These are phyloP conservation scores for Rhodosporidiobolus odoratus DNA, from an alignment of 768 basidiomycete genomes.

Conservation along the genomic window DNA sequence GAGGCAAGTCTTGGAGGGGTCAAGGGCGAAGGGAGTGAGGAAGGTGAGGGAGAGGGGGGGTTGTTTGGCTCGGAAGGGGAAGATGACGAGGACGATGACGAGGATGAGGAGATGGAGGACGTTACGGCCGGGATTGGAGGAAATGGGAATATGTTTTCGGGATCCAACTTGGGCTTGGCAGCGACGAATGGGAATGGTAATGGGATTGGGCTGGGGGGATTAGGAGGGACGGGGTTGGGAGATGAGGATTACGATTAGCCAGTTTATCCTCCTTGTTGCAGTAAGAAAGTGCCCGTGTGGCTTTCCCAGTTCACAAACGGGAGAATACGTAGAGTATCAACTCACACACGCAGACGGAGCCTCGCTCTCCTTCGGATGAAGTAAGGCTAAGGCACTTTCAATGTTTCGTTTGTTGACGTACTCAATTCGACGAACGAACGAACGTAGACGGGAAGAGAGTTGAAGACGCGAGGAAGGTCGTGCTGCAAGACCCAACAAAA, in stretches of 20 bases:
- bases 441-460: no score
- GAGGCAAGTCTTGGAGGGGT: conserved; percentile 21
- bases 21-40: conserved; percentile 30
- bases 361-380: no score
- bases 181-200: background rate
- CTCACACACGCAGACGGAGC: no score
- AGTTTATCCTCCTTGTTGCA: no score
- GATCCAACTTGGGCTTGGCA: no score
- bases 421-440: no score
- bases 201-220: conserved; percentile 1
- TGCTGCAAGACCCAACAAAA: no score
- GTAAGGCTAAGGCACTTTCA: no score
- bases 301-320: background rate
- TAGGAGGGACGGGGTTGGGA: conserved; percentile 30
- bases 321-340: no score
- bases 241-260: conserved; percentile 37
- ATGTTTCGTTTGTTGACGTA: no score
- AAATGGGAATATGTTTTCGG: background rate
- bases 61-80: conserved; percentile 44
- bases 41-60: conserved; percentile 42
- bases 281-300: no score
- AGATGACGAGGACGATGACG: conserved; percentile 41
- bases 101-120: conserved; percentile 37
- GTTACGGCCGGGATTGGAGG: conserved; percentile 19
- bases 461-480: no score